A percentile compares a stretch with the other conserved stretches of the same genome.
Conservation (phyloP, 106 monocot genomes). For the Acanthochlamys bracteata region DNA sequence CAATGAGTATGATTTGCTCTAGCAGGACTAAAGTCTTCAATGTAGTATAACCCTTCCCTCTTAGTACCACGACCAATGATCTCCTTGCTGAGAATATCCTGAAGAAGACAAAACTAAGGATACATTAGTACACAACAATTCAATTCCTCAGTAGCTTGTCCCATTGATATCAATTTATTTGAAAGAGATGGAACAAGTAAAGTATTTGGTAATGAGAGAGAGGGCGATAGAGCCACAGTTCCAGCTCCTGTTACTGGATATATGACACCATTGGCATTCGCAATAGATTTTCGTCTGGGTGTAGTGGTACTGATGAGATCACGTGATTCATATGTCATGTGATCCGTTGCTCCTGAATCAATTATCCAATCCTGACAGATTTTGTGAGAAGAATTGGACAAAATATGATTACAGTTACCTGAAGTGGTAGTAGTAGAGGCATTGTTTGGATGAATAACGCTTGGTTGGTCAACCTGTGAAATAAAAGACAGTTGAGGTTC, state of each 20-base stretch:
- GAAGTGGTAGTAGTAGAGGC: too few relatives aligned
- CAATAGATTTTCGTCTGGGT: not conserved
- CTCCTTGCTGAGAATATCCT: not conserved
- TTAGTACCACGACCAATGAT: not conserved
- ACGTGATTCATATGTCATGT: not conserved
- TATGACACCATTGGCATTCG: not conserved
- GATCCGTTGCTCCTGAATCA: not conserved
- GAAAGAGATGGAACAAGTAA: not conserved
- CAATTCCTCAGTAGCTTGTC: not conserved
- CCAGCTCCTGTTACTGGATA: not conserved
- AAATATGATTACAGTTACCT: not conserved
- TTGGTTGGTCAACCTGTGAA: not conserved
- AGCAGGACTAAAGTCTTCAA: not conserved
- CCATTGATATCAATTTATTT: not conserved
- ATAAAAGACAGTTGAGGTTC: not conserved
- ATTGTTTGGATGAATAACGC: not conserved
- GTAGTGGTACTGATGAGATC: not conserved
- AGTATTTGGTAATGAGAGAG: not conserved
- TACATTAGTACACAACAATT: not conserved
- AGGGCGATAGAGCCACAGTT: not conserved
- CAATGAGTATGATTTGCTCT: not conserved
- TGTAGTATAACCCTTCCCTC: not conserved
- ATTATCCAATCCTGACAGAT: not conserved
- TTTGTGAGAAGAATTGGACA: not conserved
- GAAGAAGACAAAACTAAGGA: not conserved